Base-by-base conservation (phyloP, 352 stramenopile species). In the Blastocystis sp. region DNA sequence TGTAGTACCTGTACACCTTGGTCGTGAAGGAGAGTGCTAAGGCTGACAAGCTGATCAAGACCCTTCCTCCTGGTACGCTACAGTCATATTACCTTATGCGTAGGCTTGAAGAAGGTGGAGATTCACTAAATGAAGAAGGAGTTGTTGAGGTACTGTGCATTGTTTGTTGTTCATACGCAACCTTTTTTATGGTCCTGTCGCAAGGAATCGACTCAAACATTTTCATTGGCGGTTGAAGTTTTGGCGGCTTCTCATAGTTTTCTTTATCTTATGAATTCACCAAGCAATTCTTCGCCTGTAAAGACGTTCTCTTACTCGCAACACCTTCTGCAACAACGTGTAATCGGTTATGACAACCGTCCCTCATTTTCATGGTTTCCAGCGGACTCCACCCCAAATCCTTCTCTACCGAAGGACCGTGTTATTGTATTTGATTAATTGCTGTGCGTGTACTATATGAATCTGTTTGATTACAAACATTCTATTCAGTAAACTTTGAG, bases 1-100 rank as follows among this genome's bases (percentile, higher is more conserved):
- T 56, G 34, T 76, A 76, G 73, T 82, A 82, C 39, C 73, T 82
- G 56, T 82, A 82, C 59, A 82, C 73, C 24, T 26, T 82, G 54
- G 73, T 82, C 16, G 73, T 82, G 24, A 66, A 68, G 41, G 73
- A 82, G 56, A 26, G 34, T 66, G 73, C 43, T 24, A 82, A 82
- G 73, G 54, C 73, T n/a, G 59, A 82, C 0, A 82, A 82, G 59
- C 54, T 82, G 37, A 34, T 39, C 34, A 70, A 66, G 54, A 50
- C 73, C 65, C 73, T 82, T 82, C 73, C 73, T 53, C 26, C 41
- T 41, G 43, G 73, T 82, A 9, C 0, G 41, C 47, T 39, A 8
- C 37, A n/a, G 24, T 0, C 6, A 53, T 41, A 1, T 50, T 18
- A 9, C 50, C 6, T 75, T 30, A 75, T n/a, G 0, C 9, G 30